Evolutionary conservation across 345 rosid species (phyloP).

Genomic region (Sisymbrium altissimum): DNA sequence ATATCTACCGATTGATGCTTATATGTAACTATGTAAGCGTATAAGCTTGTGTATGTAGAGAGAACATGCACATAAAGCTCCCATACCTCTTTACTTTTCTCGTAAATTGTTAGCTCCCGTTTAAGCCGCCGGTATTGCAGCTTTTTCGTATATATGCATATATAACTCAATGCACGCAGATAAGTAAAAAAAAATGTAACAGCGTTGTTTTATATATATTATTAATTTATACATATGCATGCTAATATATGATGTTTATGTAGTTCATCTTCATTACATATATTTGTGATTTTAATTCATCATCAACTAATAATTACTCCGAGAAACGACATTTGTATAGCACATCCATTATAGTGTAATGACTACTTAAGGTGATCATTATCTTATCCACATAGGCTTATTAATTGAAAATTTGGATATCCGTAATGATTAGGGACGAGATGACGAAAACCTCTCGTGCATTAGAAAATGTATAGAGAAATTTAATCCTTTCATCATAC

Average conservation of each 20-base stretch:
- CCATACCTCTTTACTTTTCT: slow-evolving; percentile 29
- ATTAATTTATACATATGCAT: background rate
- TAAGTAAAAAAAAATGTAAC: background rate
- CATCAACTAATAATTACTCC: background rate
- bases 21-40: background rate
- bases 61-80: slow-evolving; percentile 30
- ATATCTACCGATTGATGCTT: background rate
- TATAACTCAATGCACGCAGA: background rate
- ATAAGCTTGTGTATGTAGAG: slow-evolving; percentile 8
- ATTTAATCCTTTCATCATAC: background rate
- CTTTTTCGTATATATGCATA: slow-evolving; percentile 6
- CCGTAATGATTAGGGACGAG: background rate
- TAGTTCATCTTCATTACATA: background rate
- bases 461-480: background rate
- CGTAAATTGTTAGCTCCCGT: slow-evolving; percentile 31
- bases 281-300: background rate
- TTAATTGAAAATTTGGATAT: background rate
- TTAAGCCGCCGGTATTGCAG: slow-evolving; percentile 28
- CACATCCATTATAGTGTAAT: slow-evolving; percentile 12
- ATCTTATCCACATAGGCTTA: background rate
- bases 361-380: slow-evolving; percentile 4
- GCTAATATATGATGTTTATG: background rate
- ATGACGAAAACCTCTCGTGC: slow-evolving; percentile 1
- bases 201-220: background rate
- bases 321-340: slow-evolving; percentile 1